Conservation (phyloP, 148 eudicot species). For the Rhododendron vialii region DNA sequence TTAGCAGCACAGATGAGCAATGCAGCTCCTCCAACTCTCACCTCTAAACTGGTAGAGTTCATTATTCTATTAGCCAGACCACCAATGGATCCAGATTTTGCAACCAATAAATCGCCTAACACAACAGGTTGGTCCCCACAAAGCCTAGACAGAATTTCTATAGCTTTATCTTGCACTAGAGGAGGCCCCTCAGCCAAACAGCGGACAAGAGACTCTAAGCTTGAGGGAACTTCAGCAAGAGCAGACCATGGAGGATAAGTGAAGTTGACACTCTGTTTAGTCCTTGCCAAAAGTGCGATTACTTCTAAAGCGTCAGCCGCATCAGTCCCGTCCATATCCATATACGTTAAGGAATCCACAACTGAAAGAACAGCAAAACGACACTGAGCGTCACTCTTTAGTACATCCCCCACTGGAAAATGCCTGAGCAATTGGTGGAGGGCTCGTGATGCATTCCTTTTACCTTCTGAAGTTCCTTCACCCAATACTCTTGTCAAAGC, state of each 20-base stretch:
- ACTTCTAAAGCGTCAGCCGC: constrained; percentile 63
- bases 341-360: constrained; percentile 46
- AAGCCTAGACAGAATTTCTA: constrained; percentile 65
- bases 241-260: constrained; percentile 45
- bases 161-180: constrained; percentile 62
- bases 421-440: constrained; percentile 60
- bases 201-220: constrained; percentile 52
- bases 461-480: constrained; percentile 71
- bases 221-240: constrained; percentile 57
- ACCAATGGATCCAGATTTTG: constrained; percentile 44
- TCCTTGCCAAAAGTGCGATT: constrained; percentile 52
- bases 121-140: constrained; percentile 56
- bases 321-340: constrained; percentile 57
- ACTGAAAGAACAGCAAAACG: constrained; percentile 64
- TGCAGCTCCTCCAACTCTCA: constrained; percentile 66
- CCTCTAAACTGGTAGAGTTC: constrained; percentile 56
- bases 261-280: constrained; percentile 43
- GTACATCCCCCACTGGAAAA: constrained; percentile 61
- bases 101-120: constrained; percentile 51
- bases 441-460: constrained; percentile 65
- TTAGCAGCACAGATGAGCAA: constrained; percentile 66
- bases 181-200: constrained; percentile 69
- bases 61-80: constrained; percentile 61
- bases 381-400: constrained; percentile 53
- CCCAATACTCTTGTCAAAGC: constrained; percentile 61